A percentile compares a stretch with the other conserved stretches of the same genome.
phyloP scores from a whole-genome alignment of 441 rosid genomes.

The Erodium trifolium region DNA sequence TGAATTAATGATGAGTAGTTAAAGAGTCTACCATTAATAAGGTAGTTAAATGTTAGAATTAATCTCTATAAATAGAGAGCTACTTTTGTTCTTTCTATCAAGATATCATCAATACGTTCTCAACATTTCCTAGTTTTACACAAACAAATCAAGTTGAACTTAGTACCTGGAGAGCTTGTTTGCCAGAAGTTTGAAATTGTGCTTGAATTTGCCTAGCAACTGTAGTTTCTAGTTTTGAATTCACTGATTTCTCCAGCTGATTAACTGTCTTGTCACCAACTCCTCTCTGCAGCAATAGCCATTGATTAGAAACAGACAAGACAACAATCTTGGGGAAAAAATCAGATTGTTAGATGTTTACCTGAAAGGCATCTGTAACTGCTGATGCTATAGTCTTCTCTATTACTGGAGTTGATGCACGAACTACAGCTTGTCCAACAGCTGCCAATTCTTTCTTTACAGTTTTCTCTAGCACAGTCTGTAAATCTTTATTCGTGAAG shows the following conservation, averaged over 20 bases:
- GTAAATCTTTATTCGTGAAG: constrained; percentile 61
- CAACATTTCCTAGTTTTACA: too few species aligned
- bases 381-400: constrained; percentile 67
- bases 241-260: constrained; percentile 55
- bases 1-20: too few species aligned
- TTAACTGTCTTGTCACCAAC: constrained; percentile 57
- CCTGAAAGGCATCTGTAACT: constrained; percentile 85
- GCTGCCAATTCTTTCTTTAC: constrained; percentile 64
- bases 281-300: constrained; percentile 47
- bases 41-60: too few species aligned
- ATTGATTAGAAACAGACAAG: constrained; percentile 10
- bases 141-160: constrained; percentile 11
- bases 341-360: constrained; percentile 22
- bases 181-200: constrained; percentile 68
- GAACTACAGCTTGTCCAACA: constrained; percentile 49
- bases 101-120: too few species aligned
- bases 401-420: constrained; percentile 49
- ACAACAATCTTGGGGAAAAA: constrained; percentile 11
- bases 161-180: constrained; percentile 57
- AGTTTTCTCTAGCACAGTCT: constrained; percentile 49
- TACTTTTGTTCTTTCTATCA: too few species aligned
- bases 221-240: constrained; percentile 47
- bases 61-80: too few species aligned
- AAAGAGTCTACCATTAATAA: too few species aligned
- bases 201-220: constrained; percentile 54